Evolutionary conservation across 768 basidiomycete genomes (phyloP), one percentile per base, ranked within the genome.

Genomic region (Suillus tomentosus): DNA sequence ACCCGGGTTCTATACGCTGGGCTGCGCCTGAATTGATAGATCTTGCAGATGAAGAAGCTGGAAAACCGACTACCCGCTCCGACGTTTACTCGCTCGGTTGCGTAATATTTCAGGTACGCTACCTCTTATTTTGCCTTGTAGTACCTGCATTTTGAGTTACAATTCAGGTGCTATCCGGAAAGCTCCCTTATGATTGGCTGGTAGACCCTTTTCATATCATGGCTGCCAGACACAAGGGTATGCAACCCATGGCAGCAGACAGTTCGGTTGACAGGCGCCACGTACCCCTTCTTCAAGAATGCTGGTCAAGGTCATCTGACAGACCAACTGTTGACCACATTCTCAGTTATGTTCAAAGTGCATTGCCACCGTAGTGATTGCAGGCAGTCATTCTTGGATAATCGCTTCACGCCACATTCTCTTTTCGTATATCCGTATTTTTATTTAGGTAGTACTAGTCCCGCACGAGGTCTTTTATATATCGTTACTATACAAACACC

Each of bases 51-150:
- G 60, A 57, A n/a, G 43, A 42, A 45, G 53, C 22, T 24, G 57
- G 6, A 4, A 58, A 27, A 19, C 64, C 64, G 3, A 65, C 27
- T 13, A 22, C 45, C 17, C 22, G 36, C 24, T 61, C 39, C 19
- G 55, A 66, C 24, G 37, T 65, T 13, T 66, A 65, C 54, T 65
- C 66, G 0, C 53, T 66, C 31, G 62, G 62, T 42, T 60, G 36
- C 8, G n/a, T 62, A 27, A 27, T 61, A 56, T 27, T 66, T 11
- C 60, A 61, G 60, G 64, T 66, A 40, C 6, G 64, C 17, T 24
- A 3, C 9, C n/a, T 10, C 17, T 42, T 8, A 19, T 15, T 42
- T 58, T 31, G 11, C 11, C 24, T 17, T 8, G 17, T 10, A 19
- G 6, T 42, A 19, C 17, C 17, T 58, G 11, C 57, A 1, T 58